Base-by-base conservation (phyloP, 805 yeast species). In the Brettanomyces bruxellensis region DNA sequence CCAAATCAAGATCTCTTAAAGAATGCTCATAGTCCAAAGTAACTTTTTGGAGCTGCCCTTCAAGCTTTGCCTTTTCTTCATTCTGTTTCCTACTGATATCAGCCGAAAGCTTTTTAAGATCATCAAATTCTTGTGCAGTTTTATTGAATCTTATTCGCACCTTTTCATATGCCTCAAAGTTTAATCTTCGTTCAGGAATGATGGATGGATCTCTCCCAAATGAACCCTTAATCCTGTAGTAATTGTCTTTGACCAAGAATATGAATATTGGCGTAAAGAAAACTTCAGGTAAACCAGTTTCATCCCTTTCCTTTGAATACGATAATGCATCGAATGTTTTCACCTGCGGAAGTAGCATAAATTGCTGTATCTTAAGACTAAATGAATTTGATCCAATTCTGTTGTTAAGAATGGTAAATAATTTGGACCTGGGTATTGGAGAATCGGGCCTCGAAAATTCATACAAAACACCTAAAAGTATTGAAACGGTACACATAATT, bases 201-300 rank as follows among this genome's bases (percentile, higher is more conserved):
- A 74, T 61, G 5, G 71, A 66, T 0, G 98, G 95, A 55, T 81
- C 87, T 50, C 80, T 83, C 34, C 79, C 80, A 34, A 91, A 65
- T 0, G 95, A 82, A 40, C 80, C 73, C 50, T 75, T 75, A 25
- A 93, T 77, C 48, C 96, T 72, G 7, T 64, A 53, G 50, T 74
- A 78, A 55, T 87, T 84, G 2, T 84, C 93, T 50, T 79, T 80
- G 39, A 93, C 66, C 44, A 89, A 66, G 3, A 67, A 68, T 3
- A 86, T 79, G 59, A 87, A 87, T 3, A 71, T 64, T 0, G 75
- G 59, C 48, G 81, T 83, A 57, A 93, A 83, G 55, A 75, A 88
- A 1, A 91, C 84, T 48, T 79, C 78, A 0, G 98, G 99, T 38
- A 91, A 72, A 1, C 99, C 99, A 1, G 95, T 80, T 2, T 79